These are phyloP conservation scores for Typha latifolia DNA, from an alignment of 176 grass and related monocot genomes.

Conservation along the genomic window DNA sequence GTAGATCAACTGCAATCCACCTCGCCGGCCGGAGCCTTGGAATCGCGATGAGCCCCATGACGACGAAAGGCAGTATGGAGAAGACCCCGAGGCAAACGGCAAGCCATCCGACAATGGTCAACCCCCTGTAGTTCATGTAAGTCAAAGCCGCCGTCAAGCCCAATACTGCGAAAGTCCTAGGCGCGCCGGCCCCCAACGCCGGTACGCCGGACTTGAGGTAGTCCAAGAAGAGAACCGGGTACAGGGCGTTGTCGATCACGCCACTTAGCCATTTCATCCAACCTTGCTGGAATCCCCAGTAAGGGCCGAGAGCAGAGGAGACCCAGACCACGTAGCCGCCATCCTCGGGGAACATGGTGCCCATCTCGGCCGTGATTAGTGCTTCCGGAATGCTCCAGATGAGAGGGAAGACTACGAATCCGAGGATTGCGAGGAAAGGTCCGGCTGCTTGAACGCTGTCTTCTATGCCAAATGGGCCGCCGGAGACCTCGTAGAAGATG, in stretches of 20 bases:
- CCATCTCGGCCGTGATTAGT: slow-evolving; percentile 87
- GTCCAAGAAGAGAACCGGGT: slow-evolving; percentile 84
- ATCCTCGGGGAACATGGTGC: slow-evolving; percentile 90
- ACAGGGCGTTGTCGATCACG: slow-evolving; percentile 84
- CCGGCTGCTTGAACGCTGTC: slow-evolving; percentile 63
- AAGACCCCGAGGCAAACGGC: slow-evolving; percentile 71
- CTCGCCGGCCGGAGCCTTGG: slow-evolving; percentile 45
- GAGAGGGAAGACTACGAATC: slow-evolving; percentile 66
- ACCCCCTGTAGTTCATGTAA: slow-evolving; percentile 88
- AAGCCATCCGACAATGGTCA: slow-evolving; percentile 66
- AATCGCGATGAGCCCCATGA: slow-evolving; percentile 73
- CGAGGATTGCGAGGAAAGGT: slow-evolving; percentile 68
- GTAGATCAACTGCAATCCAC: slow-evolving; percentile 43
- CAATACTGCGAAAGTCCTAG: slow-evolving; percentile 44
- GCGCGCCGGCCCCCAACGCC: slow-evolving; percentile 41
- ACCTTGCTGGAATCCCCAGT: slow-evolving; percentile 94
- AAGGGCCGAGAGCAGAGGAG: slow-evolving; percentile 67
- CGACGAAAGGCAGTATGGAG: slow-evolving; percentile 64
- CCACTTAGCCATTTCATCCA: slow-evolving; percentile 95
- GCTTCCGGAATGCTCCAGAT: slow-evolving; percentile 88
- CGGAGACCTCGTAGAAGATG: slow-evolving; percentile 90
- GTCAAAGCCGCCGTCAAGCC: slow-evolving; percentile 56
- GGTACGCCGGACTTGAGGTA: slow-evolving; percentile 73
- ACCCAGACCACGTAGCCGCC: slow-evolving; percentile 90
- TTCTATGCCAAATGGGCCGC: slow-evolving; percentile 70